Conservation (phyloP, 352 stramenopile species). For the Sclerospora graminicola region DNA sequence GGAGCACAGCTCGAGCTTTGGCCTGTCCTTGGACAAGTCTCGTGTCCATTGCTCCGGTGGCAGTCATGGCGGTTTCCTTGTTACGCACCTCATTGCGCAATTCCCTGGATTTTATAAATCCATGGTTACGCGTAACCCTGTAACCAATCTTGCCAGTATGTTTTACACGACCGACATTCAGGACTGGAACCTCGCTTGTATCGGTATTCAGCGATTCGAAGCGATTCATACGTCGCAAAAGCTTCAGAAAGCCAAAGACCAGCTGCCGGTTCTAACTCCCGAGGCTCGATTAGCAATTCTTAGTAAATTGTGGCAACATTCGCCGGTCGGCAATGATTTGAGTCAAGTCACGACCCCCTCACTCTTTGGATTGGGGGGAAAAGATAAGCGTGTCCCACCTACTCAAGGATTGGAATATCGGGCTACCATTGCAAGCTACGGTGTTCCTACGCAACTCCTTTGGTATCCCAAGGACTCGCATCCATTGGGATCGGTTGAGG, state of each 20-base stretch:
- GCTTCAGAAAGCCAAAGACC: slow-evolving; percentile 18
- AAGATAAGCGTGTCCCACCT: slow-evolving; percentile 86
- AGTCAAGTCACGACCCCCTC: slow-evolving; percentile 82
- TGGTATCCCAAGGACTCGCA: slow-evolving; percentile 76
- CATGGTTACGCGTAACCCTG: slow-evolving; percentile 84
- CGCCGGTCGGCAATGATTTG: slow-evolving; percentile 78
- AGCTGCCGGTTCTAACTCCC: slow-evolving; percentile 26
- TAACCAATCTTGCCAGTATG: slow-evolving; percentile 91
- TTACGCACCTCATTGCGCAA: slow-evolving; percentile 87
- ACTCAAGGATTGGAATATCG: slow-evolving; percentile 91
- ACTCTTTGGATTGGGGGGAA: slow-evolving; percentile 86
- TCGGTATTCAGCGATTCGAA: slow-evolving; percentile 80
- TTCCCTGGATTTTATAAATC: slow-evolving; percentile 93
- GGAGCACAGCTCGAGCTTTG: slow-evolving; percentile 29
- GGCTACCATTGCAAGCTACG: slow-evolving; percentile 62
- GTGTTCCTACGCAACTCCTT: slow-evolving; percentile 40
- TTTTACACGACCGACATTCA: slow-evolving; percentile 93
- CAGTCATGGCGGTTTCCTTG: slow-evolving; percentile 93
- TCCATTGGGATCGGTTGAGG: slow-evolving; percentile 53
- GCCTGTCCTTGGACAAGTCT: slow-evolving; percentile 51
- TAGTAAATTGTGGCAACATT: slow-evolving; percentile 81
- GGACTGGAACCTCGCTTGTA: slow-evolving; percentile 90
- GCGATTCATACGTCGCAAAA: slow-evolving; percentile 64
- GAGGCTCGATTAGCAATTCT: slow-evolving; percentile 50
- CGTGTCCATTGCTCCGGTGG: slow-evolving; percentile 90